Percentiles rank a stretch among this genome's conserved stretches.
These are phyloP conservation scores for Nitzschia palea DNA, from an alignment of 108 stramenopile genomes.

Conservation along the genomic window DNA sequence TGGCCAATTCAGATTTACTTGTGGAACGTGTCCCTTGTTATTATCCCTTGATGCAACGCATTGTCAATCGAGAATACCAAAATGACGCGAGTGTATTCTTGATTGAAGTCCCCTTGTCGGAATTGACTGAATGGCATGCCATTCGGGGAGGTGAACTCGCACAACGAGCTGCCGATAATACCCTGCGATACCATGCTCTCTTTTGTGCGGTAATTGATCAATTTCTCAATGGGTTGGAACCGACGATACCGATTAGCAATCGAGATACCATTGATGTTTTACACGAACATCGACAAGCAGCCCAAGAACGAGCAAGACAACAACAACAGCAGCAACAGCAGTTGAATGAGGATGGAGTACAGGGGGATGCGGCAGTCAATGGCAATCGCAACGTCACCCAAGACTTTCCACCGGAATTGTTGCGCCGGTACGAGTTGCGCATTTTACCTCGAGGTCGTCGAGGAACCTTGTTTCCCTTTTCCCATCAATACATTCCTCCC, in stretches of 20 bases:
- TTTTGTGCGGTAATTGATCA: conserved; percentile 73
- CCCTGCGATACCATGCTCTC: conserved; percentile 68
- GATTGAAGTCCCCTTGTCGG: conserved; percentile 71
- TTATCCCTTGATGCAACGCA: conserved; percentile 68
- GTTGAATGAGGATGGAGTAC: conserved; percentile 53
- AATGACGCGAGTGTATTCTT: conserved; percentile 47
- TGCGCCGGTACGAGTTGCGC: conserved; percentile 83
- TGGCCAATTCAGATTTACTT: conserved; percentile 31
- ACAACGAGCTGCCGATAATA: conserved; percentile 62
- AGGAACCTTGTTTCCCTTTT: conserved; percentile 67
- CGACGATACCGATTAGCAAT: not conserved
- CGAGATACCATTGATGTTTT: conserved; percentile 82
- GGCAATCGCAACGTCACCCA: conserved; percentile 39
- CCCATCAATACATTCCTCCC: conserved; percentile 36
- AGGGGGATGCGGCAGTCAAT: conserved; percentile 41
- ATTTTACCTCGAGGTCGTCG: conserved; percentile 67
- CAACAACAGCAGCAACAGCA: conserved; percentile 44
- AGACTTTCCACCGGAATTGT: conserved; percentile 72
- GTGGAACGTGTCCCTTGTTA: conserved; percentile 69
- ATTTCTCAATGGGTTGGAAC: conserved; percentile 29
- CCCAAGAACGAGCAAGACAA: conserved; percentile 50
- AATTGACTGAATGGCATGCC: conserved; percentile 67
- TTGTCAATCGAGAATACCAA: conserved; percentile 65
- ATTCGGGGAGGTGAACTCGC: conserved; percentile 68
- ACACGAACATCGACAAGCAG: conserved; percentile 71